These are phyloP conservation scores for Gnaphalium uliginosum DNA, from an alignment of 129 eudicot species.

Conservation along the genomic window DNA sequence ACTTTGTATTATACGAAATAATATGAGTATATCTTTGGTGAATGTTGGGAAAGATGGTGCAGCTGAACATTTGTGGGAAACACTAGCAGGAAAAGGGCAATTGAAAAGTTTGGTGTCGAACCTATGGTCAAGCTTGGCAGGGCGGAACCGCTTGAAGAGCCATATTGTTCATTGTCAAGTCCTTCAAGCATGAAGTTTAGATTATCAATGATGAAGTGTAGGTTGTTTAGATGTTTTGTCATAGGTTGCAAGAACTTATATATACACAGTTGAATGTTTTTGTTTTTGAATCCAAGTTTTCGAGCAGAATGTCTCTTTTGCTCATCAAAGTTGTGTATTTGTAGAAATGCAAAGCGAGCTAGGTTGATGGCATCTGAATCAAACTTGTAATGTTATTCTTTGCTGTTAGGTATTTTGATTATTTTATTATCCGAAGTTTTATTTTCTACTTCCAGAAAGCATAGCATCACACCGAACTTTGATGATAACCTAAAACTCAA, in stretches of 20 bases:
- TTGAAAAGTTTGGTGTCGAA: conserved; percentile 63
- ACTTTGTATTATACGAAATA: conserved; percentile 65
- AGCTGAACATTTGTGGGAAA: conserved; percentile 75
- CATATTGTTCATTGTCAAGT: conserved; percentile 83
- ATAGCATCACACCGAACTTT: too few relatives aligned
- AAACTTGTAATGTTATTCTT: not conserved
- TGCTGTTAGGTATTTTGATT: too few relatives aligned
- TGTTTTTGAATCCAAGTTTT: not conserved
- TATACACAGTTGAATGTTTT: conserved; percentile 36
- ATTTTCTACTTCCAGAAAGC: not conserved
- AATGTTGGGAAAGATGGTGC: conserved; percentile 49
- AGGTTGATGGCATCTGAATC: not conserved
- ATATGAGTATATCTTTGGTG: conserved; percentile 76
- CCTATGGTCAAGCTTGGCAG: conserved; percentile 64
- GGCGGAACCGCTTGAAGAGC: conserved; percentile 65
- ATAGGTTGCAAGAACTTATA: conserved; percentile 27
- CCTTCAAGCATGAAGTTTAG: conserved; percentile 61
- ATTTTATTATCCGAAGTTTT: conserved; percentile 10
- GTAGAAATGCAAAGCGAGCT: not conserved
- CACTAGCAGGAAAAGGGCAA: conserved; percentile 68
- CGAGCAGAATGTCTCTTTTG: conserved; percentile 4
- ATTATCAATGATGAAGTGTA: conserved; percentile 19
- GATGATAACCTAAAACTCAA: not conserved
- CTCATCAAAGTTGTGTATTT: not conserved
- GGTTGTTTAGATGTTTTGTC: conserved; percentile 29